phyloP scores from a whole-genome alignment of 2,329 filamentous ascomycete species.

The Penicillium expansum region DNA sequence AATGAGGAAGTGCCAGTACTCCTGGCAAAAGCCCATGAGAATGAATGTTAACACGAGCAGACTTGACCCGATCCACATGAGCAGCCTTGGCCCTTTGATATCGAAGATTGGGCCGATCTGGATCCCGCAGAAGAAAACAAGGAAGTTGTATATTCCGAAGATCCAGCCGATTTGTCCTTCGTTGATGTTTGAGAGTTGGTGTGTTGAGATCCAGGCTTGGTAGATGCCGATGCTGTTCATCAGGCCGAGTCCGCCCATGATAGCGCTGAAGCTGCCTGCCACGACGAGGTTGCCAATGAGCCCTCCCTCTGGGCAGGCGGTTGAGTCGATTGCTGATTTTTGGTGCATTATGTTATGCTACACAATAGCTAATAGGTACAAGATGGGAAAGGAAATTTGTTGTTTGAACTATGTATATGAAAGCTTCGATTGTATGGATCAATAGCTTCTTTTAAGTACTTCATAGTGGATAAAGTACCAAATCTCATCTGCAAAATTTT shows the following conservation, averaged over 20 bases:
- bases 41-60: too few species aligned
- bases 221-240: slow-evolving; percentile 42
- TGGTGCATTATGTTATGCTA: background rate
- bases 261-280: slow-evolving; percentile 41
- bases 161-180: slow-evolving; percentile 41
- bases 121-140: too few species aligned
- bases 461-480: background rate
- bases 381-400: background rate
- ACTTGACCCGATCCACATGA: too few species aligned
- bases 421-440: background rate
- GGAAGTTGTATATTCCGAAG: slow-evolving; percentile 41
- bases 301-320: slow-evolving; percentile 43
- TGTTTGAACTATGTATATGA: background rate
- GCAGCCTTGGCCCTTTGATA: too few species aligned
- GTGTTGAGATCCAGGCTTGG: slow-evolving; percentile 37
- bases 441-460: background rate
- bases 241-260: slow-evolving; percentile 43
- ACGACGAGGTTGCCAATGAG: slow-evolving; percentile 45
- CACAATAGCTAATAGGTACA: background rate
- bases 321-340: slow-evolving; percentile 10
- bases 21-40: too few species aligned
- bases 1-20: too few species aligned
- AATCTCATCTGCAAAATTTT: background rate
- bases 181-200: slow-evolving; percentile 38
- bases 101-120: too few species aligned